Percentiles rank a stretch among this genome's conserved stretches.
These are phyloP conservation scores for Helicosporidium sp. DNA, from an alignment of 139 green algal genomes.

Conservation along the genomic window DNA sequence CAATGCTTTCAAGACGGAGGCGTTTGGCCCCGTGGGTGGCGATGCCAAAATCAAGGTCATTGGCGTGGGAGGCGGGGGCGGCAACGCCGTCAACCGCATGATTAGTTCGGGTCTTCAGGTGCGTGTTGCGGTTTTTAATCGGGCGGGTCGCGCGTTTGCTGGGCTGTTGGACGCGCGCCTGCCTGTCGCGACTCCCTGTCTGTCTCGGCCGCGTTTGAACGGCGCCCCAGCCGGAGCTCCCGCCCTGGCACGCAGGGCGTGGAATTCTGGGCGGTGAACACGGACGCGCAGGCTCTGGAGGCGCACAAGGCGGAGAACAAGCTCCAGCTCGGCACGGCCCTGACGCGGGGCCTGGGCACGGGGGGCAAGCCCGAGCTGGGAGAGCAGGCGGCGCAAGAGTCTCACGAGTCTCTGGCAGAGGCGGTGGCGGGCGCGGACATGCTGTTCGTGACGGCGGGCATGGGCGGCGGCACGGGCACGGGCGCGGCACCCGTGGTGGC, in stretches of 20 bases:
- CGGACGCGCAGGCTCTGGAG: constrained; percentile 81
- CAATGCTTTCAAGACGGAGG: too few relatives aligned
- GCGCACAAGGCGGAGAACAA: constrained; percentile 61
- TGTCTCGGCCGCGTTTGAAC: too few relatives aligned
- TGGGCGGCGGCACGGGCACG: constrained; percentile 88
- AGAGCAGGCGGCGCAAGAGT: constrained; percentile 71
- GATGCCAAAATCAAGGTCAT: constrained; percentile 80
- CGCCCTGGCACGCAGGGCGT: constrained; percentile 44
- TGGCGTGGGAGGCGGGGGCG: constrained; percentile 76
- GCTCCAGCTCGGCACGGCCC: constrained; percentile 72
- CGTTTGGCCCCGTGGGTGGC: constrained; percentile 9
- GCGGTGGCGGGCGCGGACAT: constrained; percentile 49
- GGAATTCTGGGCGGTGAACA: constrained; percentile 93
- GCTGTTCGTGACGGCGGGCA: constrained; percentile 59
- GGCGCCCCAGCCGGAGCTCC: too few relatives aligned
- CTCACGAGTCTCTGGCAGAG: constrained; percentile 38
- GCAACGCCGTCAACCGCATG: constrained; percentile 97
- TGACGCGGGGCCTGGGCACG: constrained; percentile 77
- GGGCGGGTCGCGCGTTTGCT: neutral
- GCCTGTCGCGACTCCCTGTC: too few relatives aligned
- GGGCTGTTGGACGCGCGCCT: neutral
- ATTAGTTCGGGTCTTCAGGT: constrained; percentile 67
- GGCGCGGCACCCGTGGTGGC: constrained; percentile 83
- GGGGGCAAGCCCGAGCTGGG: constrained; percentile 82
- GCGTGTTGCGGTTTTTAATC: neutral